These are phyloP conservation scores for Elsinoe perseae DNA, from an alignment of 2,329 filamentous ascomycete species.

Conservation along the genomic window DNA sequence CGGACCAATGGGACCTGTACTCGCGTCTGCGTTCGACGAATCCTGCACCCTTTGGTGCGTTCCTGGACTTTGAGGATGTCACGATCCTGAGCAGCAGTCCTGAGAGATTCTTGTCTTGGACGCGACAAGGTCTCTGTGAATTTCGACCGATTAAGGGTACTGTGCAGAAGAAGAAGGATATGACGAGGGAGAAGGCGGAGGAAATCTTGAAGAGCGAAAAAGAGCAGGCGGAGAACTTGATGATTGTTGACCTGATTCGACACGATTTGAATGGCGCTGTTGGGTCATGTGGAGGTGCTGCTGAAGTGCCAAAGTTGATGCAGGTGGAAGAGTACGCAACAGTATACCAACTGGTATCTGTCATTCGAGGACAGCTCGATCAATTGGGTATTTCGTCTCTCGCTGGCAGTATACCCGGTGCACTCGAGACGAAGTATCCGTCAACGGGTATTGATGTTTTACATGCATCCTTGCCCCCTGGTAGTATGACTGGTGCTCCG, in stretches of 20 bases:
- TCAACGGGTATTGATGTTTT: constrained; percentile 68
- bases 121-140: constrained; percentile 53
- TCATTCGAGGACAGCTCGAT: constrained; percentile 64
- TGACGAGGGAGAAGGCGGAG: constrained; percentile 65
- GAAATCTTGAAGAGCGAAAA: constrained; percentile 70
- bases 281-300: constrained; percentile 54
- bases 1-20: constrained; percentile 60
- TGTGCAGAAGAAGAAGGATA: constrained; percentile 64
- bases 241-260: constrained; percentile 95
- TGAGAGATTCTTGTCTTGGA: constrained; percentile 76
- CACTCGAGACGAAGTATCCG: background rate
- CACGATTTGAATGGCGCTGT: constrained; percentile 86
- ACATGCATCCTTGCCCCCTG: constrained; percentile 70
- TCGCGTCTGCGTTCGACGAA: constrained; percentile 61
- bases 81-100: constrained; percentile 79
- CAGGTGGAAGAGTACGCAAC: constrained; percentile 84
- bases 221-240: constrained; percentile 90
- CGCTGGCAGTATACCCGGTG: background rate
- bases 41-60: constrained; percentile 79
- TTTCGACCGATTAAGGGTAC: constrained; percentile 97
- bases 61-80: constrained; percentile 53
- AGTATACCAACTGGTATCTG: constrained; percentile 85
- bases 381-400: background rate
- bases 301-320: constrained; percentile 70
- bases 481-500: constrained; percentile 93